phyloP scores from a whole-genome alignment of 176 grass and related monocot genomes.

The Melocanna baccifera region DNA sequence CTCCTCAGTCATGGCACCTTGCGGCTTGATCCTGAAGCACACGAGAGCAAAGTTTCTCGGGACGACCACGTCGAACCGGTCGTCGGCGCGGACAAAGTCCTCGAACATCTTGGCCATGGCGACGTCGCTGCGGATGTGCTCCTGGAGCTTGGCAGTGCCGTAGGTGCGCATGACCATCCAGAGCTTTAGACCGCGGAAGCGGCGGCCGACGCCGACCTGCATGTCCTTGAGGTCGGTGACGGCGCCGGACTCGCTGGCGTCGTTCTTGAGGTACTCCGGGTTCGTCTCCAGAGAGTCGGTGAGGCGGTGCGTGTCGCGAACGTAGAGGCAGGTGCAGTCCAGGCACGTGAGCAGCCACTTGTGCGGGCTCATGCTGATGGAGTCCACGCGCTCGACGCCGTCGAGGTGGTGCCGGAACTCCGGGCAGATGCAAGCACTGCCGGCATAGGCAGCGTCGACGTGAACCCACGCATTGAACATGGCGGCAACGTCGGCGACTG shows the following conservation, averaged over 20 bases:
- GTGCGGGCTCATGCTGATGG: conserved; percentile 56
- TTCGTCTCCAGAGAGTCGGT: conserved; percentile 34
- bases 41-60: conserved; percentile 35
- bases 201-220: conserved; percentile 51
- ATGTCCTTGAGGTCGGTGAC: conserved; percentile 58
- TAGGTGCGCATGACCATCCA: conserved; percentile 55
- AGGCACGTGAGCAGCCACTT: conserved; percentile 48
- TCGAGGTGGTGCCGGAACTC: conserved; percentile 52
- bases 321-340: conserved; percentile 56
- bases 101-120: conserved; percentile 53
- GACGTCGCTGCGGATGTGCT: conserved; percentile 66
- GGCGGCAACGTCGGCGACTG: conserved; percentile 25
- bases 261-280: conserved; percentile 61
- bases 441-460: conserved; percentile 49
- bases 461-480: conserved; percentile 45
- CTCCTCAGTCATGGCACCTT: neutral
- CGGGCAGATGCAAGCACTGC: conserved; percentile 57
- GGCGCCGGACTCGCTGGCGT: conserved; percentile 44
- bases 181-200: conserved; percentile 51
- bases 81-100: conserved; percentile 30
- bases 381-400: conserved; percentile 41
- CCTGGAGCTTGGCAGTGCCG: conserved; percentile 35
- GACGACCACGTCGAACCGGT: conserved; percentile 34
- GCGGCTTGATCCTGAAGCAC: conserved; percentile 45
- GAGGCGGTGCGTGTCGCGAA: conserved; percentile 30